Percentiles rank a stretch among this genome's conserved stretches.
Evolutionary conservation across 257 asterid genomes (phyloP).

Genomic region (Agastache rugosa): DNA sequence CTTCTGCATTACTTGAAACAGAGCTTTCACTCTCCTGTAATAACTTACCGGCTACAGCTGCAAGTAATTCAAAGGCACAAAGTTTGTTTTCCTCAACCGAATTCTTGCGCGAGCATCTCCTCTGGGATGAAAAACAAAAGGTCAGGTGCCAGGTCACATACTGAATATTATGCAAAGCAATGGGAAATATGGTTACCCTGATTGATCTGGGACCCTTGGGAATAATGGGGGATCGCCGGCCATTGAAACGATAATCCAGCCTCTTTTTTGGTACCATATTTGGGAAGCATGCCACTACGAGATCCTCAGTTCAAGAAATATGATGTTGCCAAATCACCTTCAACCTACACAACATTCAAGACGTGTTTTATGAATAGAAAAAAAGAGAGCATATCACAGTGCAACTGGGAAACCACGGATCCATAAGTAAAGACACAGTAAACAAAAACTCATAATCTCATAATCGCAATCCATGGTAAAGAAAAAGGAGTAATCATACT

Average conservation of each 20-base stretch:
- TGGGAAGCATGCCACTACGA: conserved; percentile 59
- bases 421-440: not conserved
- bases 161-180: conserved; percentile 9
- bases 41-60: conserved; percentile 92
- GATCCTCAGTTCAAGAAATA: conserved; percentile 43
- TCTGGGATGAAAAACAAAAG: conserved; percentile 50
- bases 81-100: conserved; percentile 57
- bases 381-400: conserved; percentile 5
- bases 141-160: conserved; percentile 26
- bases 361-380: conserved; percentile 8
- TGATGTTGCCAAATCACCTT: conserved; percentile 35
- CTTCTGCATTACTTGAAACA: conserved; percentile 75
- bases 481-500: not conserved
- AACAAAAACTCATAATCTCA: not conserved
- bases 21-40: conserved; percentile 90
- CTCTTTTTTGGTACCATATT: conserved; percentile 71
- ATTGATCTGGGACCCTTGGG: conserved; percentile 83
- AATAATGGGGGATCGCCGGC: conserved; percentile 52
- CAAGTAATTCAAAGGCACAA: conserved; percentile 93
- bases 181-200: conserved; percentile 53
- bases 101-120: conserved; percentile 55
- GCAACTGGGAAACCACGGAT: not conserved
- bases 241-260: conserved; percentile 53
- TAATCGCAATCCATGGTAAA: not conserved
- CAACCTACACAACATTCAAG: conserved; percentile 45